phyloP scores from a whole-genome alignment of 352 stramenopile species.

The Elongisporangium undulatum region DNA sequence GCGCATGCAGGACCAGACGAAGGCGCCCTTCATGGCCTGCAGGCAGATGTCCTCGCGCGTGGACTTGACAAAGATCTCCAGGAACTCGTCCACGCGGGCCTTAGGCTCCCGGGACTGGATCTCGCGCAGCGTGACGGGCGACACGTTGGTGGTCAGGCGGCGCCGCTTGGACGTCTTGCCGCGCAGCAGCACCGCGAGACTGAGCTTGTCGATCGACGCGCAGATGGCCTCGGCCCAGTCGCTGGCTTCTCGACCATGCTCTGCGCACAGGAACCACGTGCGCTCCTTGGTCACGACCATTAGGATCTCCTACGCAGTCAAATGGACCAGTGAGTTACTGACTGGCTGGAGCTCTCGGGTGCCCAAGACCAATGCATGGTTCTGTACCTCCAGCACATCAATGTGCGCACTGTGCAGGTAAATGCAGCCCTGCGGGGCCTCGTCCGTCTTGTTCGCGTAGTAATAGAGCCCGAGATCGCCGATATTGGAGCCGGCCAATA shows the following conservation, averaged over 20 bases:
- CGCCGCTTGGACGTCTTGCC: constrained; percentile 12
- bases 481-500: constrained; percentile 47
- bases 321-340: neutral
- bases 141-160: constrained; percentile 40
- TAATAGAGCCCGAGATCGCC: constrained; percentile 68
- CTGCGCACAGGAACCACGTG: constrained; percentile 78
- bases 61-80: constrained; percentile 65
- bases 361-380: neutral
- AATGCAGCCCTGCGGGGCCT: constrained; percentile 42
- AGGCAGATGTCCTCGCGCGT: constrained; percentile 37
- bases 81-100: constrained; percentile 60
- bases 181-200: constrained; percentile 13
- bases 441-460: constrained; percentile 37
- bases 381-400: constrained; percentile 49
- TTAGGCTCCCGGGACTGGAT: constrained; percentile 52
- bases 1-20: constrained; percentile 72
- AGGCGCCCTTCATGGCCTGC: constrained; percentile 52
- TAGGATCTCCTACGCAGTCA: constrained; percentile 40
- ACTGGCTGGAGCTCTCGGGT: neutral
- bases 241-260: constrained; percentile 41
- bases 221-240: constrained; percentile 69
- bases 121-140: constrained; percentile 41
- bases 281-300: constrained; percentile 75
- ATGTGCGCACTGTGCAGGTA: constrained; percentile 58
- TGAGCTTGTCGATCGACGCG: constrained; percentile 44